A percentile compares a stretch with the other conserved stretches of the same genome.
These are phyloP conservation scores for Osmanthus fragrans DNA, from an alignment of 257 asterid genomes.

Conservation along the genomic window DNA sequence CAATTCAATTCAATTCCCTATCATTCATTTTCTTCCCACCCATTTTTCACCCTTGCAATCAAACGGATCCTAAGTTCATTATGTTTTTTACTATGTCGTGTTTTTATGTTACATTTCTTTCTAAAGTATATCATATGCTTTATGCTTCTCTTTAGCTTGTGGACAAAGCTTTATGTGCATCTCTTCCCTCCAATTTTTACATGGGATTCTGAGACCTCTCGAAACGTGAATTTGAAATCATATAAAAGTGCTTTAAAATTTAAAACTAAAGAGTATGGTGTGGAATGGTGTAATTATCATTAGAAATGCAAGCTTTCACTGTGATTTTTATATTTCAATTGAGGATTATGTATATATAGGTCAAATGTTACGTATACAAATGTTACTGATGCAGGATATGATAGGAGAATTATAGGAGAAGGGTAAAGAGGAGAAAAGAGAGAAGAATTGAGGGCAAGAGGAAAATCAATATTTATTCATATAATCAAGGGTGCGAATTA, in stretches of 20 bases:
- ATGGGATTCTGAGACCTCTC: not conserved
- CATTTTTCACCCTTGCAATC: too few species aligned
- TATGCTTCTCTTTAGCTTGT: conserved; percentile 9
- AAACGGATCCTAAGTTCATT: too few species aligned
- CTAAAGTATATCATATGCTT: not conserved
- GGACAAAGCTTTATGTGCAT: not conserved
- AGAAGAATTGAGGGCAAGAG: too few species aligned
- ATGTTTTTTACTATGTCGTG: conserved; percentile 14
- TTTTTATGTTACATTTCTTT: not conserved
- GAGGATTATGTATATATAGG: not conserved
- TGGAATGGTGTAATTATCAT: not conserved
- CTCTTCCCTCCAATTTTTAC: not conserved
- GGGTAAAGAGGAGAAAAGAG: too few species aligned
- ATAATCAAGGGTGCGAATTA: too few species aligned
- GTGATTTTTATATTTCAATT: not conserved
- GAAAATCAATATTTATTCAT: too few species aligned
- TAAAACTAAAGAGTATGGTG: not conserved
- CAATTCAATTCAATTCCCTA: too few species aligned
- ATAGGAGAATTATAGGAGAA: too few species aligned
- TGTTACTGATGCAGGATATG: too few species aligned
- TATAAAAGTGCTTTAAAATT: not conserved
- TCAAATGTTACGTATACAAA: not conserved
- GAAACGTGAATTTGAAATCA: not conserved
- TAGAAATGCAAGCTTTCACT: not conserved
- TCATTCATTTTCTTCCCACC: too few species aligned